Evolutionary conservation across 164 flowering plant genomes (phyloP), one percentile per base, ranked within the genome.

Genomic region (Piper longum): DNA sequence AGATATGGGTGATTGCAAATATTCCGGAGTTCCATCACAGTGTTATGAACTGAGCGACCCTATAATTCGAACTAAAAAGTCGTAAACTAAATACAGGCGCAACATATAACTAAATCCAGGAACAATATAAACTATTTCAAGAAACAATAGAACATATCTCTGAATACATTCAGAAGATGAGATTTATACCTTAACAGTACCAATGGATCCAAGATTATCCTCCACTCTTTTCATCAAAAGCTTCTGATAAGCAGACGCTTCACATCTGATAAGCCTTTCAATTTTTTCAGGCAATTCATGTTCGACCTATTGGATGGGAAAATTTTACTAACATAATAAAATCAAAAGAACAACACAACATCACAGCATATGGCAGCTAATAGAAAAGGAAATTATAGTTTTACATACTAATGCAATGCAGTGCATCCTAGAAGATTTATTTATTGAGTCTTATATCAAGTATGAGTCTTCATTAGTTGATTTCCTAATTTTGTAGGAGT

Each of bases 1-100:
- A 95, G 75, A 79, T 95, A 95, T 45, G 99, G 99, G 77, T 95
- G 99, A 76, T 95, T 95, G 83, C 99, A 95, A 64, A 95, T 95
- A 71, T 95, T 95, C 11, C 99, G 91, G 40, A 95, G 77, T 74
- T 95, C 99, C 95, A 95, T 91, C 44, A 95, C 99, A 65, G 97
- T 80, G 70, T 95, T 95, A 73, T 95, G 97, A 61, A 95, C 95
- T 1, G 97, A 72, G 12, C 97, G 89, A 61, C 77, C 84, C 99
- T 93, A 74, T 19, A 14, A 48, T 48, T 14, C 52, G 14, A 48
- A 48, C 14, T 48, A 26, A 8, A 4, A 26, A 57, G 13, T 57
- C 36, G 1, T 7, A 57, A 11, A 26, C 8, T 57, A 26, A 26
- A 26, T 26, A 2, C 36, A 26, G 36, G 36, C 36, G 2, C 36